Evolutionary conservation across 225 moss, liverwort and hornwort genomes (phyloP), one percentile per base, ranked within the genome.

Genomic region (Physcomitrium patens): DNA sequence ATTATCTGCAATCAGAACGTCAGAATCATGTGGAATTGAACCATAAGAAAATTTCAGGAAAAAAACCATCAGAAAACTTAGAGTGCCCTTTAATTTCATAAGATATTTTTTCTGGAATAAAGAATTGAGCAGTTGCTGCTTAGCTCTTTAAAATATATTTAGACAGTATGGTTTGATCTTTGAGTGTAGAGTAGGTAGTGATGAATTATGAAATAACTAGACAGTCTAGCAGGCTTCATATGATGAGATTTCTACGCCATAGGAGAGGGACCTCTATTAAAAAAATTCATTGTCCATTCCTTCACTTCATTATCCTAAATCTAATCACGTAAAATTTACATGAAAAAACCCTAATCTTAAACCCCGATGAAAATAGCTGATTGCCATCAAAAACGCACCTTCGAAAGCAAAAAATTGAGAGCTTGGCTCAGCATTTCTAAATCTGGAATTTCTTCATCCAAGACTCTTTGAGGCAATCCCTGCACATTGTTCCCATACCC

Each of bases 381-480:
- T 52, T 20, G 41, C 24, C 46, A 59, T 41, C 9, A 10, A 57
- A 17, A 37, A 69, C 53, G 71, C 70, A 91, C 96, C 91, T 93
- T 94, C 63, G 68, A 78, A 44, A 97, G 87, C 70, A 94, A 79
- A 44, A 67, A 75, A 63, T 97, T 97, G 78, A 97, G 74, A 23
- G 94, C 92, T 70, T 91, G 78, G 37, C 70, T 82, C 73, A 94
- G 68, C 2, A 81, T 27, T 3, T 83, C 75, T 47, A 91, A 18
- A 59, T 77, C 80, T 68, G 91, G 78, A 27, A 90, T 66, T 74
- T 90, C 85, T 59, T 94, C 89, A 0, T 97, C 92, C 80, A 91
- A 26, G 18, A 97, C 85, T 68, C 85, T 91, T 68, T 94, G 91
- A 59, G 87, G 86, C 85, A 97, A 78, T 72, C 97, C 97, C 94